A percentile compares a stretch with the other conserved stretches of the same genome.
phyloP scores from a whole-genome alignment of 2,329 filamentous ascomycete genomes.

The Aspergillus aculeatus region DNA sequence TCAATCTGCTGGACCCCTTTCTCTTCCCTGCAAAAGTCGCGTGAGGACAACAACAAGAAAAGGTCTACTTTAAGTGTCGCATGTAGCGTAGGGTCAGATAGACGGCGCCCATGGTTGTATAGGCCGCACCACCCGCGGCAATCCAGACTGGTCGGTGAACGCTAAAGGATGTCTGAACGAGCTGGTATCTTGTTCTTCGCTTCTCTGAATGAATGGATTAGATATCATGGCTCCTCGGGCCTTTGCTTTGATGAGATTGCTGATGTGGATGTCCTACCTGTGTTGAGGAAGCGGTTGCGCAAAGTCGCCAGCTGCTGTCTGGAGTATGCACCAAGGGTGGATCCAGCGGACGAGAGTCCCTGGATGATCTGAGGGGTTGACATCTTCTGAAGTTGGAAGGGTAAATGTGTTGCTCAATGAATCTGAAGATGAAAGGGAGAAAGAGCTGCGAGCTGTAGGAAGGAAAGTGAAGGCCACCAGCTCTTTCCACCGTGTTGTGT shows the following conservation, averaged over 20 bases:
- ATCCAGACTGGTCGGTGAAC: constrained; percentile 36
- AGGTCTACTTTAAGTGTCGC: constrained; percentile 21
- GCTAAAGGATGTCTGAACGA: constrained; percentile 32
- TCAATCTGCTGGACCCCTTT: not conserved
- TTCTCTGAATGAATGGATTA: constrained; percentile 22
- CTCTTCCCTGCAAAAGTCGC: not conserved
- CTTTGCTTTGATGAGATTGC: not conserved
- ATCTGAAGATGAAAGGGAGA: not conserved
- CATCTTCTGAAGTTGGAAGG: constrained; percentile 13
- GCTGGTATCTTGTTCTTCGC: constrained; percentile 26
- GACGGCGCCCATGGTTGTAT: constrained; percentile 33
- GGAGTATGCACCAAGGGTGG: constrained; percentile 17
- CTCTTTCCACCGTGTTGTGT: not conserved
- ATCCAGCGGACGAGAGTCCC: constrained; percentile 19
- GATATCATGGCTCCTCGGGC: not conserved
- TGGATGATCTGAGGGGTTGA: constrained; percentile 21
- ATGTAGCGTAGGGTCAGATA: constrained; percentile 34
- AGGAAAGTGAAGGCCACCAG: not conserved
- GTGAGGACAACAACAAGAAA: not conserved
- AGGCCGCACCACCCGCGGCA: constrained; percentile 30
- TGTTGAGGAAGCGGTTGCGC: constrained; percentile 21
- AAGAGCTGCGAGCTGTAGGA: not conserved
- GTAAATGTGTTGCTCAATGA: not conserved
- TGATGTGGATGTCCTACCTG: constrained; percentile 14
- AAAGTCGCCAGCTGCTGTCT: constrained; percentile 19